Evolutionary conservation across 2,329 filamentous ascomycete genomes (phyloP), one percentile per base, ranked within the genome.

Genomic region (Colletotrichum sojae): DNA sequence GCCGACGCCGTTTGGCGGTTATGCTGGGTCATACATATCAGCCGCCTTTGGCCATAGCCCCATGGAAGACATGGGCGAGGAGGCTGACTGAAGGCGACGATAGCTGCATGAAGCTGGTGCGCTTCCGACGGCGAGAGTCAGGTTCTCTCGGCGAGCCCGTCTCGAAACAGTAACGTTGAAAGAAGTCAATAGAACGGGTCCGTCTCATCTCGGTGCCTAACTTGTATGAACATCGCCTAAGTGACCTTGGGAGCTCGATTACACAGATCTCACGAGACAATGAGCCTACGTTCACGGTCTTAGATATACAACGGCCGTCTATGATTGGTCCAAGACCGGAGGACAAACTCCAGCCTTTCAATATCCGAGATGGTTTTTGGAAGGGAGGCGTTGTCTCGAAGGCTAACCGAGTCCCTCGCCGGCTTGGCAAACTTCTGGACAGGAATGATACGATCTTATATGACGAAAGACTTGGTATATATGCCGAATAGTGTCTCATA

Each of bases 271-370:
- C 43, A 43, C 52, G 20, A 6, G 13, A 18, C 9, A 9, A 72
- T 22, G 16, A 46, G 36, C 25, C 48, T 20, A 51, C 6, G 15
- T 13, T 27, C 6, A 22, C 5, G n/a, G 49, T 69, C 66, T 69
- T 74, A 73, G 57, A 73, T 67, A 56, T 65, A 56, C 48, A 45
- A 67, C 62, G 48, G 71, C 68, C 40, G 71, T 51, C 53, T 64
- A 62, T 16, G 74, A 73, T 45, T 77, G 73, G 76, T 75, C 72
- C 48, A 58, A 71, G 18, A 48, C 70, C 46, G 74, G 73, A 5
- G 73, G 77, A 18, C 75, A 79, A 65, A 76, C 74, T 1, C 63
- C 74, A 1, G 77, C 76, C 2, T 70, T 70, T 77, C 2, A 79
- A 79, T 62, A 67, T 75, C 4, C 54, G 70, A 8, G 54, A 49